Conservation (phyloP, 805 yeast genomes). For the Starmerella bombi region DNA sequence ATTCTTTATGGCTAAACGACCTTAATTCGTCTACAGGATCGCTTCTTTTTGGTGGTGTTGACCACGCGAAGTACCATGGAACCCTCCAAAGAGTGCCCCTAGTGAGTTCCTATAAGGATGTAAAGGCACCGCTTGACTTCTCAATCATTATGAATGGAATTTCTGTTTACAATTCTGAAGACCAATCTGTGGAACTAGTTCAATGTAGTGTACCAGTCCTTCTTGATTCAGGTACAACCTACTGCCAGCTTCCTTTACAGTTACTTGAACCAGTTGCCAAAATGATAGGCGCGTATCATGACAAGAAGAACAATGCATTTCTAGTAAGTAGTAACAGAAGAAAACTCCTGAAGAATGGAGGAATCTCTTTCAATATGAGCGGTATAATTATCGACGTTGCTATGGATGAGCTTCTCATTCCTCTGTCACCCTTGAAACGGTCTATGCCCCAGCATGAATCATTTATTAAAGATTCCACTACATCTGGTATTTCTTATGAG, state of each 20-base stretch:
- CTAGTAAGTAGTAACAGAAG: conserved; percentile 1
- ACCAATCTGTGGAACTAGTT: not conserved
- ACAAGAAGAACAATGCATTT: conserved; percentile 5
- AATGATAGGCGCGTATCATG: conserved; percentile 10
- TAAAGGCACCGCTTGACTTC: conserved; percentile 16
- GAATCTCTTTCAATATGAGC: conserved; percentile 15
- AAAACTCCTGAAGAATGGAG: conserved; percentile 2
- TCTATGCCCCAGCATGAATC: not conserved
- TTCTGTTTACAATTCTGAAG: conserved; percentile 1
- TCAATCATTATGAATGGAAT: conserved; percentile 20
- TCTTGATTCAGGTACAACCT: conserved; percentile 45
- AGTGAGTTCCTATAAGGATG: conserved; percentile 23
- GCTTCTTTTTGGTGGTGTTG: conserved; percentile 33
- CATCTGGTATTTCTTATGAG: not conserved
- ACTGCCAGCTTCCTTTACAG: conserved; percentile 33
- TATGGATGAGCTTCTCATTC: conserved; percentile 15
- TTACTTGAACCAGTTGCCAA: conserved; percentile 10
- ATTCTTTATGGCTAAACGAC: conserved; percentile 34
- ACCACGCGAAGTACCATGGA: conserved; percentile 31
- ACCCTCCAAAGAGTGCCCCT: conserved; percentile 28
- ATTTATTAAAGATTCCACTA: not conserved
- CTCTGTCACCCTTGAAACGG: conserved; percentile 1
- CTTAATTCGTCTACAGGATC: conserved; percentile 26
- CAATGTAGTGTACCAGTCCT: conserved; percentile 14
- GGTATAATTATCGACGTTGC: conserved; percentile 14